Conservation (phyloP, 2,329 filamentous ascomycete species). For the Chrysosporium queenslandicum region DNA sequence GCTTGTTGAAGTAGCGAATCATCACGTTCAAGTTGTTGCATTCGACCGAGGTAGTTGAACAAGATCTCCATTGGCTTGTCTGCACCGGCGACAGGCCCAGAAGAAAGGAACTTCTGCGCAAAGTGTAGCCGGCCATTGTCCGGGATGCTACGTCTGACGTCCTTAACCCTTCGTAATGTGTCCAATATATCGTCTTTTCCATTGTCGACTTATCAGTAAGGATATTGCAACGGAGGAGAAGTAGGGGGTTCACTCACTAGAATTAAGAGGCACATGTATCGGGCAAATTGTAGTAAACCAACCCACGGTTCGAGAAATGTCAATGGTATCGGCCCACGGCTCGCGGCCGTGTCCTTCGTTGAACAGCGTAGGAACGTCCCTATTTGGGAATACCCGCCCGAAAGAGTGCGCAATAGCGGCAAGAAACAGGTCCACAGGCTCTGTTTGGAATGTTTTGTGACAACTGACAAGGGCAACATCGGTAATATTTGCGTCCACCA, state of each 20-base stretch:
- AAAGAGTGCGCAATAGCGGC: slow-evolving; percentile 37
- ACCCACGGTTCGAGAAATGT: slow-evolving; percentile 41
- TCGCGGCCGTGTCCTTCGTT: slow-evolving; percentile 45
- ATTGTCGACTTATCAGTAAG: background rate
- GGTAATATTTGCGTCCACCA: slow-evolving; percentile 26
- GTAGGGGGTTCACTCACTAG: slow-evolving; percentile 7
- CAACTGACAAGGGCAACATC: slow-evolving; percentile 25
- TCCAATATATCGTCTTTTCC: slow-evolving; percentile 22
- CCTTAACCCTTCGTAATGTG: slow-evolving; percentile 32
- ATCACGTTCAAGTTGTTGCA: slow-evolving; percentile 37
- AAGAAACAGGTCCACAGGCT: slow-evolving; percentile 32
- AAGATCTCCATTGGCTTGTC: slow-evolving; percentile 34
- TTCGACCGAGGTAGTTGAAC: slow-evolving; percentile 34
- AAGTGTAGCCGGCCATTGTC: slow-evolving; percentile 30
- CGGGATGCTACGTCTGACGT: slow-evolving; percentile 27
- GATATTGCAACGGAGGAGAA: background rate
- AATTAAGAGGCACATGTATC: slow-evolving; percentile 25
- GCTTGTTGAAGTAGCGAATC: slow-evolving; percentile 37
- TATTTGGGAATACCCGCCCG: slow-evolving; percentile 34
- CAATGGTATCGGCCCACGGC: slow-evolving; percentile 35
- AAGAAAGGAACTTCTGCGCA: slow-evolving; percentile 25
- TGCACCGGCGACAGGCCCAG: slow-evolving; percentile 24
- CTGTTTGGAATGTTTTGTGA: slow-evolving; percentile 29
- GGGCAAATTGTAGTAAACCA: slow-evolving; percentile 45
- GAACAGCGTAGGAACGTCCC: slow-evolving; percentile 37